phyloP scores from a whole-genome alignment of 2,329 filamentous ascomycete genomes.

The Aspergillus flavus region DNA sequence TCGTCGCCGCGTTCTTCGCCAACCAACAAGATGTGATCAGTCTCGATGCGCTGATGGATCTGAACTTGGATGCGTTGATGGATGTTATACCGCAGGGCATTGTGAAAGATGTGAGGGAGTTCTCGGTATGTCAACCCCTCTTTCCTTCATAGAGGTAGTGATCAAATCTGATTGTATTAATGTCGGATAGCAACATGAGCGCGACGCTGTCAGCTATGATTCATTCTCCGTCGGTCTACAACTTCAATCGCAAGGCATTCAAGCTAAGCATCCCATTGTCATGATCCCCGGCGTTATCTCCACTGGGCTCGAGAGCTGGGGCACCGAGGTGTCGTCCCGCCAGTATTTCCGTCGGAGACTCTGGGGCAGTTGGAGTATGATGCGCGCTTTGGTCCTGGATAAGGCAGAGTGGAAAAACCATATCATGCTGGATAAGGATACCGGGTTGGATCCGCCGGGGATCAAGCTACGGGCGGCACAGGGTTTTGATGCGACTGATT shows the following conservation, averaged over 20 bases:
- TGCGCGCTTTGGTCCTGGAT: slow-evolving; percentile 88
- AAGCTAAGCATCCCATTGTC: slow-evolving; percentile 83
- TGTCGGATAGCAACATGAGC: slow-evolving; percentile 71
- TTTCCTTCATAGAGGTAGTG: not conserved
- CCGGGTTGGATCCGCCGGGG: slow-evolving; percentile 84
- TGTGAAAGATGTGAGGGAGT: slow-evolving; percentile 79
- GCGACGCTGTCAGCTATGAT: slow-evolving; percentile 87
- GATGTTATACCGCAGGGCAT: slow-evolving; percentile 87
- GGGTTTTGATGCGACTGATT: slow-evolving; percentile 96
- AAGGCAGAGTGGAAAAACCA: slow-evolving; percentile 95
- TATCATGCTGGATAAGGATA: slow-evolving; percentile 92
- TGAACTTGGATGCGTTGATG: slow-evolving; percentile 81
- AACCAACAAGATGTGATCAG: slow-evolving; percentile 87
- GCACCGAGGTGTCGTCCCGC: slow-evolving; percentile 79
- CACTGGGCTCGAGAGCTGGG: slow-evolving; percentile 95
- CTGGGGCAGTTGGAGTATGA: slow-evolving; percentile 99
- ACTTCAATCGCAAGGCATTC: slow-evolving; percentile 76
- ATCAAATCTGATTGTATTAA: slow-evolving; percentile 8
- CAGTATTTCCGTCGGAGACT: slow-evolving; percentile 92
- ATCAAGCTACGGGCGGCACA: slow-evolving; percentile 92
- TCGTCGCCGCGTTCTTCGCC: slow-evolving; percentile 88
- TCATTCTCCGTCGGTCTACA: slow-evolving; percentile 89
- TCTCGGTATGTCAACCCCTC: slow-evolving; percentile 64
- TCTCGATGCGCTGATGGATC: slow-evolving; percentile 68
- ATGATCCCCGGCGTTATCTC: slow-evolving; percentile 99